Percentiles rank a stretch among this genome's conserved stretches.
Evolutionary conservation across 257 asterid species (phyloP).

Genomic region (Eustoma russellianum): DNA sequence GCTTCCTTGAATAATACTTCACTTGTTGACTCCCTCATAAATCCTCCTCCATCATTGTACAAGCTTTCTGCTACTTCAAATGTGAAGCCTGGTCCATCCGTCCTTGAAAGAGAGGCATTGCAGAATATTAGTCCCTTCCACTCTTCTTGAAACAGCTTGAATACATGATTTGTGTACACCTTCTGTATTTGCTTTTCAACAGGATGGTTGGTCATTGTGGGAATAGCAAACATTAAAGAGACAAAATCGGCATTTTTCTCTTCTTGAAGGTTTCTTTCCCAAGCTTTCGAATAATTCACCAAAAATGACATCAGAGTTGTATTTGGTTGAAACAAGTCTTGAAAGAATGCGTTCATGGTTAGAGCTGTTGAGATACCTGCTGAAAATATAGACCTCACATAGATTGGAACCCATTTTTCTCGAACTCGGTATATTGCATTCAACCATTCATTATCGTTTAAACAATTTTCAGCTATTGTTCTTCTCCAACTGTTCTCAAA

Average conservation of each 20-base stretch:
- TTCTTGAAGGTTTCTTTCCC: constrained; percentile 24
- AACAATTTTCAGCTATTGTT: too few relatives aligned
- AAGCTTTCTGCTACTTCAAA: constrained; percentile 4
- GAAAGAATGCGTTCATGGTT: constrained; percentile 28
- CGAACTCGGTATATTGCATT: constrained; percentile 24
- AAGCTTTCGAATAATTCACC: constrained; percentile 18
- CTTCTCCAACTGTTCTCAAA: too few relatives aligned
- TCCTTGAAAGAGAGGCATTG: constrained; percentile 19
- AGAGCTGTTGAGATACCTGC: constrained; percentile 37
- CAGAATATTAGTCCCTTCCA: constrained; percentile 28
- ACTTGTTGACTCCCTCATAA: constrained; percentile 21
- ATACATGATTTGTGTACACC: constrained; percentile 30
- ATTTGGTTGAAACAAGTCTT: constrained; percentile 36
- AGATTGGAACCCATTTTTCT: constrained; percentile 46
- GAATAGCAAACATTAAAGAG: constrained; percentile 10
- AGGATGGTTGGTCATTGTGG: constrained; percentile 24
- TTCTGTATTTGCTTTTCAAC: constrained; percentile 42
- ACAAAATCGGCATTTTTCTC: constrained; percentile 33
- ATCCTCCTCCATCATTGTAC: constrained; percentile 13
- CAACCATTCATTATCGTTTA: too few relatives aligned
- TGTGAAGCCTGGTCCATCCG: constrained; percentile 16
- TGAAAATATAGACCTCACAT: constrained; percentile 1
- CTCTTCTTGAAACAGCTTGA: constrained; percentile 38
- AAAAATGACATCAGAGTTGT: constrained; percentile 28
- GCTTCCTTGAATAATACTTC: constrained; percentile 27